Evolutionary conservation across 345 rosid species (phyloP).

Genomic region (Kandelia obovata): DNA sequence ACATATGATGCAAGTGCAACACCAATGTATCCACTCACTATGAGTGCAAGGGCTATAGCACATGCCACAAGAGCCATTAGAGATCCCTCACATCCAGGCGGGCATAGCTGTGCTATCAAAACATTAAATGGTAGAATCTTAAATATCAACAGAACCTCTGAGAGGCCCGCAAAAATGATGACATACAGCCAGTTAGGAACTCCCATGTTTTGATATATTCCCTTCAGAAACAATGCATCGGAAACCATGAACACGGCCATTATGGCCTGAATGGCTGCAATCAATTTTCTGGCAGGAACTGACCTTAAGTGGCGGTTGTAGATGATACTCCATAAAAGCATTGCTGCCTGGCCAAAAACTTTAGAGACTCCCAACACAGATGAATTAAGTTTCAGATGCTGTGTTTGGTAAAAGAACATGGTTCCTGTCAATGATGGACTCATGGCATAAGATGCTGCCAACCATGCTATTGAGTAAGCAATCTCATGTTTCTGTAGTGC

Average conservation of each 20-base stretch:
- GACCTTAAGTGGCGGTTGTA: slow-evolving; percentile 56
- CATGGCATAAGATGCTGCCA: slow-evolving; percentile 67
- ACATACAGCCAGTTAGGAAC: slow-evolving; percentile 60
- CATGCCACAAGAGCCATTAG: slow-evolving; percentile 78
- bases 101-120: slow-evolving; percentile 65
- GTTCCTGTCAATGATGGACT: slow-evolving; percentile 83
- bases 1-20: slow-evolving; percentile 64
- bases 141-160: slow-evolving; percentile 67
- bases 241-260: slow-evolving; percentile 67
- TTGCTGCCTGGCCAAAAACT: slow-evolving; percentile 76
- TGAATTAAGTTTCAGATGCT: slow-evolving; percentile 50
- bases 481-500: slow-evolving; percentile 64
- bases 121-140: slow-evolving; percentile 79
- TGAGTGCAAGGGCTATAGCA: slow-evolving; percentile 64
- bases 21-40: slow-evolving; percentile 74
- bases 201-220: slow-evolving; percentile 54
- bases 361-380: slow-evolving; percentile 71
- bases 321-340: slow-evolving; percentile 74
- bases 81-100: slow-evolving; percentile 88
- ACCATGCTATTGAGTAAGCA: slow-evolving; percentile 61
- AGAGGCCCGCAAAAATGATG: slow-evolving; percentile 53
- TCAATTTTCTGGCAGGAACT: slow-evolving; percentile 56
- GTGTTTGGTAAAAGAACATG: slow-evolving; percentile 91
- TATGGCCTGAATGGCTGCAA: slow-evolving; percentile 55
- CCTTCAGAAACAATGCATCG: slow-evolving; percentile 66